Base-by-base conservation (phyloP, 441 rosid genomes). In the Capsella rubella region DNA sequence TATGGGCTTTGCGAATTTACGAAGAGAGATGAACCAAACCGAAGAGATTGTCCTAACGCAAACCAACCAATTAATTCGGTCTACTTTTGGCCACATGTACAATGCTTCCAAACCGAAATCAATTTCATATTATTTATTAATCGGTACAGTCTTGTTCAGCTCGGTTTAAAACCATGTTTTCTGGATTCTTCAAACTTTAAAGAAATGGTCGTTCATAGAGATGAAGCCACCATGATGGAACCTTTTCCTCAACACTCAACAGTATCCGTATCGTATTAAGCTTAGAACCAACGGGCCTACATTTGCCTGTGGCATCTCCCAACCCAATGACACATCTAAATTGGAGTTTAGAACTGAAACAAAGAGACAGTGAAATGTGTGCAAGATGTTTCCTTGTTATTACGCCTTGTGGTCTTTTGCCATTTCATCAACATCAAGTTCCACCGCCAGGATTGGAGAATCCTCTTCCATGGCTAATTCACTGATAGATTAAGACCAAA, bases 401-500 rank as follows among this genome's bases (percentile, higher is more conserved):
- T 27, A 84, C 18, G 85, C 80, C 83, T 90, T 89, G 84, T 88
- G 95, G 75, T 86, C 84, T 80, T 86, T 90, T 16, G 85, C 82
- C 97, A 95, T 84, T 82, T 92, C 97, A 8, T 90, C 91, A 32
- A 95, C 91, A 29, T 95, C 97, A 78, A 95, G 84, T 80, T 93
- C 99, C 56, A 92, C 86, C 35, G 91, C 87, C 87, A 95, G 59
- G 52, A 95, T 84, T 6, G 99, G 90, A 9, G 82, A 79, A 82
- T 95, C 99, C n/a, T 62, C 67, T n/a, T 62, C 67, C 52, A 43
- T 62, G 52, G 67, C 67, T 27, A 62, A 28, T 62, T 62, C 67
- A 28, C 67, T 62, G 67, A 21, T 21, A 21, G 0, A 1, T 27
- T 62, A 28, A 14, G 13, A 62, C 21, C 10, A 42, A 39, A 62